phyloP scores from a whole-genome alignment of 805 yeast species.

The Yamadazyma endophytica region DNA sequence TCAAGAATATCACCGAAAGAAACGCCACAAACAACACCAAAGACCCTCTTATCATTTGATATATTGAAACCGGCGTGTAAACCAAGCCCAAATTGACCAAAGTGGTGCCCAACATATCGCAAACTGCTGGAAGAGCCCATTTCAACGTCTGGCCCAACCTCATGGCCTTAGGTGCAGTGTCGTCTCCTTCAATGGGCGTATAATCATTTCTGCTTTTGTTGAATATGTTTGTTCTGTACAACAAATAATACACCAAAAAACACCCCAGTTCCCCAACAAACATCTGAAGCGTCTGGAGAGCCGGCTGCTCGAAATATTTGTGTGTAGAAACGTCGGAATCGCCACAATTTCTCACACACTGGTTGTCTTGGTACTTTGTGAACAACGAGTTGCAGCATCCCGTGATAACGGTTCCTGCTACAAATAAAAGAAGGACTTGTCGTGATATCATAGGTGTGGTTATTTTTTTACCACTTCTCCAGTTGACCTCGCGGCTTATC shows the following conservation, averaged over 20 bases:
- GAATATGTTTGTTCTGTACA: constrained; percentile 3
- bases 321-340: constrained; percentile 40
- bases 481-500: no score
- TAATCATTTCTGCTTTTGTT: constrained; percentile 5
- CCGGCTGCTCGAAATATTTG: constrained; percentile 68
- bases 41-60: constrained; percentile 84
- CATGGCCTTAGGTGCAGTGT: constrained; percentile 2
- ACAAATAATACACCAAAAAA: constrained; percentile 35
- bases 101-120: constrained; percentile 73
- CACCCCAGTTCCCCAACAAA: constrained; percentile 65
- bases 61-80: constrained; percentile 72
- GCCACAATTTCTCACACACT: constrained; percentile 57
- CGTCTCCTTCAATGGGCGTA: constrained; percentile 8
- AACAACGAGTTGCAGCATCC: constrained; percentile 73
- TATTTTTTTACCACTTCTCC: no score
- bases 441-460: no score
- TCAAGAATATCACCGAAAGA: constrained; percentile 60
- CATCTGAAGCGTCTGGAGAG: constrained; percentile 76
- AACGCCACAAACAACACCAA: constrained; percentile 72
- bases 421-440: constrained; percentile 5
- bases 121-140: constrained; percentile 58
- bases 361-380: constrained; percentile 74
- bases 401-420: constrained; percentile 53
- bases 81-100: constrained; percentile 71
- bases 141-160: constrained; percentile 16